These are phyloP conservation scores for Galeopsis tetrahit DNA, from an alignment of 257 asterid species.

Conservation along the genomic window DNA sequence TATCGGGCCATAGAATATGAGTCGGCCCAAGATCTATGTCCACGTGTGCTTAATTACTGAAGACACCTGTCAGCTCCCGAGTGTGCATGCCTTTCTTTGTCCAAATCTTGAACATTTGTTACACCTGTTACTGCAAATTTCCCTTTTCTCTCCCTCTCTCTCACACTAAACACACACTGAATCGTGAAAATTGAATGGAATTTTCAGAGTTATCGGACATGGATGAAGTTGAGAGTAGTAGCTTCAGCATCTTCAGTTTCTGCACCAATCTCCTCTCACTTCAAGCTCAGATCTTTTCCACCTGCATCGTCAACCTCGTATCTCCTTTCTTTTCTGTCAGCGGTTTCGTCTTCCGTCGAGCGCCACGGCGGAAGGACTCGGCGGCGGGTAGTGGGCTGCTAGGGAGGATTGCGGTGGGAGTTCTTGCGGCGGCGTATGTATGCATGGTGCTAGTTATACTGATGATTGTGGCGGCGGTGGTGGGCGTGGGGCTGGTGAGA, in stretches of 20 bases:
- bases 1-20: too few relatives aligned
- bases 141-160: neutral
- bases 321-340: slow-evolving; percentile 40
- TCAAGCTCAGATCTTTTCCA: slow-evolving; percentile 44
- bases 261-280: slow-evolving; percentile 43
- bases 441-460: slow-evolving; percentile 45
- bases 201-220: slow-evolving; percentile 36
- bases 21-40: too few relatives aligned
- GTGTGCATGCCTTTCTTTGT: slow-evolving; percentile 41
- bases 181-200: neutral
- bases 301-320: slow-evolving; percentile 29
- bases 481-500: slow-evolving; percentile 67
- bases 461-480: slow-evolving; percentile 48
- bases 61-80: slow-evolving; percentile 35
- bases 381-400: too few relatives aligned
- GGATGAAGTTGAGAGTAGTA: slow-evolving; percentile 15
- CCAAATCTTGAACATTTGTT: neutral
- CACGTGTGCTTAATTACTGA: too few relatives aligned
- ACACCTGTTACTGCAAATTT: slow-evolving; percentile 30
- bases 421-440: slow-evolving; percentile 72
- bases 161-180: neutral
- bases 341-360: slow-evolving; percentile 29
- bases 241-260: slow-evolving; percentile 37
- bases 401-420: slow-evolving; percentile 55
- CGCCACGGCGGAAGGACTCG: too few relatives aligned